Percentiles rank a stretch among this genome's conserved stretches.
phyloP scores from a whole-genome alignment of 257 asterid genomes.

The Euphrasia confusa region DNA sequence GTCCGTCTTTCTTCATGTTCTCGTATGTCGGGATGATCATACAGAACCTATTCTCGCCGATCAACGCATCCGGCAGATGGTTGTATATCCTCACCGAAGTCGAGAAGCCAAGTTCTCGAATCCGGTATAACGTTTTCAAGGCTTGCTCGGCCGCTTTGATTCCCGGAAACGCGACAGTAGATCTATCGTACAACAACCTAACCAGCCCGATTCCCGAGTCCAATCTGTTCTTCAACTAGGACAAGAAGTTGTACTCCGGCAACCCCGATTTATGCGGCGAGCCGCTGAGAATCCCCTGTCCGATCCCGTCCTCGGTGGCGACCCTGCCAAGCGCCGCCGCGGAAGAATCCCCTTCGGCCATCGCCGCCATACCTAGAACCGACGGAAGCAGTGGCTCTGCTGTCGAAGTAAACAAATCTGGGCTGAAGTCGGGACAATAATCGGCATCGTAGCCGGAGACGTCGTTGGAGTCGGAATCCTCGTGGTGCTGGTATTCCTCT shows the following conservation, averaged over 20 bases:
- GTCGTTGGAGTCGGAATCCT: slow-evolving; percentile 58
- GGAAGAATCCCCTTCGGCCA: slow-evolving; percentile 80
- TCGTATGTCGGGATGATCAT: no score
- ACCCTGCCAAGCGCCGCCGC: slow-evolving; percentile 38
- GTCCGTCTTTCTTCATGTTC: no score
- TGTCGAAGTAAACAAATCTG: slow-evolving; percentile 24
- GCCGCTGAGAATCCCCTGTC: slow-evolving; percentile 46
- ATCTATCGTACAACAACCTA: slow-evolving; percentile 58
- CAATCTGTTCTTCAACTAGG: slow-evolving; percentile 42
- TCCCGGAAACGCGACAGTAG: slow-evolving; percentile 57
- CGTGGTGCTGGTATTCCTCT: slow-evolving; percentile 40
- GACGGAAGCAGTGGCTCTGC: slow-evolving; percentile 26
- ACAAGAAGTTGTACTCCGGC: slow-evolving; percentile 47
- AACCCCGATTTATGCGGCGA: slow-evolving; percentile 65
- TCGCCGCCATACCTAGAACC: slow-evolving; percentile 80
- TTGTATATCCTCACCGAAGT: no score
- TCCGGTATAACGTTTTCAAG: no score
- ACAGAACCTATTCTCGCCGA: no score
- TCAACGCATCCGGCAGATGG: no score
- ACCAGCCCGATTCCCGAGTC: slow-evolving; percentile 61
- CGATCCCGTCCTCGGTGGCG: slow-evolving; percentile 52
- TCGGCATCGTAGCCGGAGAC: slow-evolving; percentile 70
- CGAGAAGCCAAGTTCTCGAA: no score
- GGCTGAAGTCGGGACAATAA: slow-evolving; percentile 51
- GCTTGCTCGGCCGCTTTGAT: no score